Conservation (phyloP, 2,329 filamentous ascomycete species). For the Scedosporium dehoogii region DNA sequence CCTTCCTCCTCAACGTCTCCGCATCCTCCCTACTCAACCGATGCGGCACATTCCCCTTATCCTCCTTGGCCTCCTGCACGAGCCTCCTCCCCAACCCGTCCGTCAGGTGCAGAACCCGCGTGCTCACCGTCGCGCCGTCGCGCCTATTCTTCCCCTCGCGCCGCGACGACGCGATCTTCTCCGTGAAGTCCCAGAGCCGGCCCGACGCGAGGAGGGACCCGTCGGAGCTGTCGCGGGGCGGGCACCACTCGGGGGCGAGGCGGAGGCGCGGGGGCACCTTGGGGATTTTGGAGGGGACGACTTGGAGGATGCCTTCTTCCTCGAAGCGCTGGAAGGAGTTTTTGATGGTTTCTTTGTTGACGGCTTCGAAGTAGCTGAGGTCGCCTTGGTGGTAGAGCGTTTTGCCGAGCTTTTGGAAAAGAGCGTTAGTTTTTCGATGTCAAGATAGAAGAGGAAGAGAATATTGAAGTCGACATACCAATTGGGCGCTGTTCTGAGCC, state of each 20-base stretch:
- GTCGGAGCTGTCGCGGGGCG: conserved; percentile 51
- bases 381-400: conserved; percentile 97
- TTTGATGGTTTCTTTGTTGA: conserved; percentile 95
- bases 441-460: neutral
- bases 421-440: neutral
- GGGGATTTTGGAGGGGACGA: conserved; percentile 57
- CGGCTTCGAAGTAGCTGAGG: conserved; percentile 92
- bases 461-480: conserved; percentile 40
- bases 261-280: conserved; percentile 54
- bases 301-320: conserved; percentile 78
- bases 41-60: conserved; percentile 24
- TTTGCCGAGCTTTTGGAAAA: conserved; percentile 66
- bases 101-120: conserved; percentile 66
- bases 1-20: conserved; percentile 28
- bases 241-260: conserved; percentile 66
- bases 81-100: conserved; percentile 63
- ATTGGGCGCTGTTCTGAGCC: conserved; percentile 71
- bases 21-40: conserved; percentile 41
- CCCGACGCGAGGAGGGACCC: conserved; percentile 59
- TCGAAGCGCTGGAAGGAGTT: conserved; percentile 84
- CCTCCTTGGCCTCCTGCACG: conserved; percentile 47
- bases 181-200: conserved; percentile 82
- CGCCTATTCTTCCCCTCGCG: conserved; percentile 91
- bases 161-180: conserved; percentile 71
- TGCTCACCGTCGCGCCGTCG: conserved; percentile 84